Evolutionary conservation across 2,329 filamentous ascomycete species (phyloP).

Genomic region (Botrytis byssoidea): DNA sequence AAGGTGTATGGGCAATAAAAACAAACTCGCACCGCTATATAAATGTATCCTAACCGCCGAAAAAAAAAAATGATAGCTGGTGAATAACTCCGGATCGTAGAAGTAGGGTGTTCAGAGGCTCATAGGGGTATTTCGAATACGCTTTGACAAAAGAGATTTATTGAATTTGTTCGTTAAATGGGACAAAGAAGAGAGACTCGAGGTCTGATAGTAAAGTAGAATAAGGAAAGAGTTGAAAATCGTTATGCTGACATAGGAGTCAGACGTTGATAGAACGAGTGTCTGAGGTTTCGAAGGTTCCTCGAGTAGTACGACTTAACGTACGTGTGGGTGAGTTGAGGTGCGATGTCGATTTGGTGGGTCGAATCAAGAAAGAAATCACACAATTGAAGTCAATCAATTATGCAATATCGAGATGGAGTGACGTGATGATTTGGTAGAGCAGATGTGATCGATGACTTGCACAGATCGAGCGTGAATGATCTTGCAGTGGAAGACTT

Average conservation of each 20-base stretch:
- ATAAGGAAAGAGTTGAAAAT: conserved; percentile 38
- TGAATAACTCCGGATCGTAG: conserved; percentile 40
- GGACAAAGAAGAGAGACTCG: conserved; percentile 34
- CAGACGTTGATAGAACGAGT: conserved; percentile 33
- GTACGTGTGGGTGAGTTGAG: conserved; percentile 1
- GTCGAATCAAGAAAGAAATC: conserved; percentile 28
- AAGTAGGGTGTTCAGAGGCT: conserved; percentile 42
- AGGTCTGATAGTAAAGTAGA: conserved; percentile 38
- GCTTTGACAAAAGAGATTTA: conserved; percentile 50
- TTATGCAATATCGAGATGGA: conserved; percentile 18
- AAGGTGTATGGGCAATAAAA: conserved; percentile 32
- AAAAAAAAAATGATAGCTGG: conserved; percentile 33
- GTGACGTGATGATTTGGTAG: conserved; percentile 2
- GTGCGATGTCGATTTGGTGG: conserved; percentile 28
- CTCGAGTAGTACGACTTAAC: conserved; percentile 24
- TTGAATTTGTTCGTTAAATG: conserved; percentile 44
- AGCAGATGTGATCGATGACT: conserved; percentile 14
- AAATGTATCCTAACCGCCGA: conserved; percentile 39
- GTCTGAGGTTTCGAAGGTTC: conserved; percentile 32
- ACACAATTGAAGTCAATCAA: conserved; percentile 29
- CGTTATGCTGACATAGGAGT: conserved; percentile 42
- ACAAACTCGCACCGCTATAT: conserved; percentile 41
- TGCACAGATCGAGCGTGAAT: conserved; percentile 13
- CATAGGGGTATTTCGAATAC: conserved; percentile 44
- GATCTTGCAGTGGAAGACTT: conserved; percentile 20